A percentile compares a stretch with the other conserved stretches of the same genome.
Conservation (phyloP, 495 filamentous ascomycete species). For the Aspergillus asperescens region DNA sequence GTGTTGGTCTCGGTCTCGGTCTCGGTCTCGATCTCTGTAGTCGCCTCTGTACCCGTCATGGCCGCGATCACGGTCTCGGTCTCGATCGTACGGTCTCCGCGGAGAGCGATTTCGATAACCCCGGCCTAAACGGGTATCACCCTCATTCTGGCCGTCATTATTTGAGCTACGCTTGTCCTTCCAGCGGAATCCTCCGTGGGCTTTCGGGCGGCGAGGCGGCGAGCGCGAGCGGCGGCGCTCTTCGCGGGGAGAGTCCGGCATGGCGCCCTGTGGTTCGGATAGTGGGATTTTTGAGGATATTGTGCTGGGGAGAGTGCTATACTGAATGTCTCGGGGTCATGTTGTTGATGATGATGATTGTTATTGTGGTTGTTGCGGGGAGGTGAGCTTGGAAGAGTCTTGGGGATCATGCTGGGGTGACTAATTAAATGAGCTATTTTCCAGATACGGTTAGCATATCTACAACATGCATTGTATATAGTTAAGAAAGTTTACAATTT, state of each 20-base stretch:
- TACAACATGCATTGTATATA: not conserved
- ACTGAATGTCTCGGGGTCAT: not conserved
- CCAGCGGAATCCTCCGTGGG: conserved; percentile 15
- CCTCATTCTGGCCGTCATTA: not conserved
- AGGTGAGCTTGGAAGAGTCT: not conserved
- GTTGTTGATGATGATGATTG: not conserved
- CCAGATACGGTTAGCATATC: not conserved
- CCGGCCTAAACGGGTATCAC: conserved; percentile 1
- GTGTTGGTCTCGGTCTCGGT: conserved; percentile 1
- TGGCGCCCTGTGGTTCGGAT: not conserved
- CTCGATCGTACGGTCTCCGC: conserved; percentile 6
- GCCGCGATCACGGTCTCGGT: conserved; percentile 4
- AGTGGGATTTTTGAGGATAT: not conserved
- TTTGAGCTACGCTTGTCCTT: conserved; percentile 14
- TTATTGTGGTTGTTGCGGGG: not conserved
- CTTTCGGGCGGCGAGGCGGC: conserved; percentile 15
- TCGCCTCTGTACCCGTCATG: not conserved
- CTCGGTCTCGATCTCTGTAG: conserved; percentile 7
- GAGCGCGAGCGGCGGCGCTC: conserved; percentile 14
- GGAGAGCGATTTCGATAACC: conserved; percentile 13
- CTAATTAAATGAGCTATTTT: not conserved
- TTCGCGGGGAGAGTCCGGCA: conserved; percentile 8
- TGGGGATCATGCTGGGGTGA: not conserved
- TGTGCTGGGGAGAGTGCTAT: not conserved
- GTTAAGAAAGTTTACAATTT: too few species aligned